Conservation (phyloP, 305 asterid species). For the Lippia alba region DNA sequence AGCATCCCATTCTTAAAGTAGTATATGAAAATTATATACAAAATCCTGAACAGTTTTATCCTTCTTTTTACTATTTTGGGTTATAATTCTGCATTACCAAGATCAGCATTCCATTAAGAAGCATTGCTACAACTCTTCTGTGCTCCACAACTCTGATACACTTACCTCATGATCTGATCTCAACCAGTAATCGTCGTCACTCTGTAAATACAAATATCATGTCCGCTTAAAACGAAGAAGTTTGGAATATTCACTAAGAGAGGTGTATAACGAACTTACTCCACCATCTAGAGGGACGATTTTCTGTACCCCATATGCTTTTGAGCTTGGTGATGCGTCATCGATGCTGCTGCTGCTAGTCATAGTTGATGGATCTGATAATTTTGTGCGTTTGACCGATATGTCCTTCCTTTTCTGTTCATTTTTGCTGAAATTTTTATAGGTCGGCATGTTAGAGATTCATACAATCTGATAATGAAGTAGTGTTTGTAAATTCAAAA, state of each 20-base stretch:
- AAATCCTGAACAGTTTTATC: neutral
- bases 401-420: constrained; percentile 42
- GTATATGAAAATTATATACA: neutral
- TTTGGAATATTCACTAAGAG: constrained; percentile 1
- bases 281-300: constrained; percentile 58
- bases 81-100: constrained; percentile 16
- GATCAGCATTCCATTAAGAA: constrained; percentile 17
- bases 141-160: constrained; percentile 65
- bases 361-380: constrained; percentile 41
- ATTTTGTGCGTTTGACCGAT: constrained; percentile 44
- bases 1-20: no score
- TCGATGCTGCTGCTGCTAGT: constrained; percentile 38
- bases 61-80: constrained; percentile 12
- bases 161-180: constrained; percentile 53
- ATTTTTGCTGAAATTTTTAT: constrained; percentile 49
- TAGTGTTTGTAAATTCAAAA: no score
- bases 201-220: constrained; percentile 46
- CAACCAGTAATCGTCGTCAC: constrained; percentile 77
- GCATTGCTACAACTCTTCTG: constrained; percentile 38
- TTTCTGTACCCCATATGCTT: constrained; percentile 50
- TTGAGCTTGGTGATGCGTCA: constrained; percentile 36
- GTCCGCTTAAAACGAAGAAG: neutral
- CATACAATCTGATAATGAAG: no score
- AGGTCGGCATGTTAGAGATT: constrained; percentile 15
- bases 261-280: constrained; percentile 51